Base-by-base conservation (phyloP, 495 filamentous ascomycete species). In the Hypoxylon crocopeplum region DNA sequence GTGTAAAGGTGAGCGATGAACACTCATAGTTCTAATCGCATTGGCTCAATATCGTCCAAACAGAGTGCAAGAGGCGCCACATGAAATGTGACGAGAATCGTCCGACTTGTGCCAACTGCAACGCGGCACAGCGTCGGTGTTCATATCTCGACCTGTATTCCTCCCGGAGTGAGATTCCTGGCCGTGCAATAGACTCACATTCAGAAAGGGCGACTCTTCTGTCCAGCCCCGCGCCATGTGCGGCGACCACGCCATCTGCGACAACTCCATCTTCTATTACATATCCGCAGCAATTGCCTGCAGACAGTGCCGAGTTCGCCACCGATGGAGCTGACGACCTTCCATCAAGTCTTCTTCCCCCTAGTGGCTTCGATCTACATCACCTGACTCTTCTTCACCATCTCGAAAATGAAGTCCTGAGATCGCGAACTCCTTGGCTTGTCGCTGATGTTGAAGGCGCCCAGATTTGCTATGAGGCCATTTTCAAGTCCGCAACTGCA, bases 31-130 rank as follows among this genome's bases (percentile, higher is more conserved):
- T n/a, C n/a, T n/a, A n/a, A n/a, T n/a, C n/a, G n/a, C n/a, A n/a
- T n/a, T n/a, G n/a, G n/a, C n/a, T n/a, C n/a, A n/a, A n/a, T n/a
- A n/a, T n/a, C n/a, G n/a, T n/a, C n/a, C n/a, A n/a, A n/a, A n/a
- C n/a, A n/a, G 77, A 69, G 29, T 75, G 73, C 53, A 75, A 74
- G 45, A 36, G 59, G 32, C 51, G 69, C n/a, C 71, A 71, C 37
- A 65, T 61, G 2, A 67, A 75, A 56, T 75, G 73, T 50, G 71
- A 72, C 21, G 70, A 75, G 48, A 45, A 17, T 17, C 68, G 29
- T 6, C 73, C 73, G 1, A 12, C 42, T 0, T 72, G 73, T 48
- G 34, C 41, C 29, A 62, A 66, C 22, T 75, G 73, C 51, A 44
- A 48, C 3, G 50, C 49, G 8, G 46, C 61, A 10, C 42, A 49